phyloP scores from a whole-genome alignment of 805 yeast species.

The Lipomyces sp. region DNA sequence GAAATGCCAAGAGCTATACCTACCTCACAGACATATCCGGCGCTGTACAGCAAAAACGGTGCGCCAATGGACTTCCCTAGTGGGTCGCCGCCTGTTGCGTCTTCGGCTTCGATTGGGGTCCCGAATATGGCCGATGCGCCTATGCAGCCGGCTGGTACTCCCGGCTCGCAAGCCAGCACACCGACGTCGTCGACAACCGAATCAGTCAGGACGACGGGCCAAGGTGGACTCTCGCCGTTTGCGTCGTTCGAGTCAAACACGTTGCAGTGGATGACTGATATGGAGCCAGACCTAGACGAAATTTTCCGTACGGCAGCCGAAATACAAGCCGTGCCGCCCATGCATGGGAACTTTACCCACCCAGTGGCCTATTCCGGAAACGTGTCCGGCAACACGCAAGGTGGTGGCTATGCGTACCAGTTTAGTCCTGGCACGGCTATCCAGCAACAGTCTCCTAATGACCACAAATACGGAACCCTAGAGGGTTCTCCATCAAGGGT shows the following conservation, averaged over 20 bases:
- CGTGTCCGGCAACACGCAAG: conserved; percentile 35
- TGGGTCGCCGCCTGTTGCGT: conserved; percentile 21
- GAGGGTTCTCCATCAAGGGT: conserved; percentile 7
- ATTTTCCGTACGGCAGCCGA: conserved; percentile 39
- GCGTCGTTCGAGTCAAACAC: conserved; percentile 38
- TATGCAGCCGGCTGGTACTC: neutral
- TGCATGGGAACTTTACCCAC: conserved; percentile 35
- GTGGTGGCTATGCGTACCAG: conserved; percentile 38
- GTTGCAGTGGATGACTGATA: conserved; percentile 38
- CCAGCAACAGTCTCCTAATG: conserved; percentile 18
- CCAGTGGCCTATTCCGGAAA: conserved; percentile 38
- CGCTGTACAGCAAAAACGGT: conserved; percentile 1
- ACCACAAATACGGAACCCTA: neutral
- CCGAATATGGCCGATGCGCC: neutral
- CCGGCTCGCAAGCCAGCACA: conserved; percentile 30
- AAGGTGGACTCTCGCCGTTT: conserved; percentile 34
- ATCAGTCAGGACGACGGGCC: conserved; percentile 17
- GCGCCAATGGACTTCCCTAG: conserved; percentile 7
- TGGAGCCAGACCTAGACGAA: conserved; percentile 39
- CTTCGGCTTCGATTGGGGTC: conserved; percentile 11
- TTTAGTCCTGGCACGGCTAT: conserved; percentile 35
- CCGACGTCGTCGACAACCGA: conserved; percentile 28
- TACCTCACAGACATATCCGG: conserved; percentile 2
- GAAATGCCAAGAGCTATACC: conserved; percentile 6
- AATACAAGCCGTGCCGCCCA: conserved; percentile 36